A percentile compares a stretch with the other conserved stretches of the same genome.
These are phyloP conservation scores for Leishmania mexicana DNA, from an alignment of 208 protist genomes.

Conservation along the genomic window DNA sequence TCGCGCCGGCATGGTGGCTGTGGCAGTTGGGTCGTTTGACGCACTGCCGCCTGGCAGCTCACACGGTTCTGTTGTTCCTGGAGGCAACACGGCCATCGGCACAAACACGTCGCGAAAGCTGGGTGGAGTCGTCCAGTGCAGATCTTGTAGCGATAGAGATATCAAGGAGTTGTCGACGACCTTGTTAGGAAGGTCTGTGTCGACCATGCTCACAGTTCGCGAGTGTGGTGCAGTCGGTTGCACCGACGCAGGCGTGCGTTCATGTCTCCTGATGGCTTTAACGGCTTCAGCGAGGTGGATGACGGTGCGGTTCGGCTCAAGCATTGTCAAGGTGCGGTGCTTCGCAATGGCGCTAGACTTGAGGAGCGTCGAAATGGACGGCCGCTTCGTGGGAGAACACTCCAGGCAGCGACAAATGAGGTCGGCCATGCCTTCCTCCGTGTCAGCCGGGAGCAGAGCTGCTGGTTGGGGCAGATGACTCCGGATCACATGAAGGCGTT, in stretches of 20 bases:
- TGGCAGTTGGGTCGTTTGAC: neutral
- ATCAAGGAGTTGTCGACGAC: neutral
- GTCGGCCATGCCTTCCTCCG: constrained; percentile 2
- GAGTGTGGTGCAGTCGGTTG: neutral
- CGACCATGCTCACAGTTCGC: neutral
- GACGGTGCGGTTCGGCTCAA: constrained; percentile 13
- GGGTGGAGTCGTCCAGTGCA: constrained; percentile 2
- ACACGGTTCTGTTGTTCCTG: neutral
- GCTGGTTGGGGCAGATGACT: neutral
- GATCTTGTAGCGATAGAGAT: neutral
- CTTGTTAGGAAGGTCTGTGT: too few species aligned
- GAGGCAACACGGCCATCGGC: neutral
- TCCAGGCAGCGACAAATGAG: constrained; percentile 26
- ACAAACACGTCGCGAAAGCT: constrained; percentile 2
- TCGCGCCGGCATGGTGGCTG: too few species aligned
- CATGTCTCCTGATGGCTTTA: too few species aligned
- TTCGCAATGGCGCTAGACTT: constrained; percentile 5
- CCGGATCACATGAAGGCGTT: constrained; percentile 6
- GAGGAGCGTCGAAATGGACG: constrained; percentile 5
- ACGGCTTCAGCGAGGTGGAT: constrained; percentile 29
- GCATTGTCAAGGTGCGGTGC: neutral
- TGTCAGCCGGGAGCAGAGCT: constrained; percentile 10
- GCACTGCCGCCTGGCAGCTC: neutral
- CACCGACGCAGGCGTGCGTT: too few species aligned
- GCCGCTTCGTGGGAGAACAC: neutral